Percentiles rank a stretch among this genome's conserved stretches.
phyloP scores from a whole-genome alignment of 163 green algal genomes.

The Scenedesmus sp. region DNA sequence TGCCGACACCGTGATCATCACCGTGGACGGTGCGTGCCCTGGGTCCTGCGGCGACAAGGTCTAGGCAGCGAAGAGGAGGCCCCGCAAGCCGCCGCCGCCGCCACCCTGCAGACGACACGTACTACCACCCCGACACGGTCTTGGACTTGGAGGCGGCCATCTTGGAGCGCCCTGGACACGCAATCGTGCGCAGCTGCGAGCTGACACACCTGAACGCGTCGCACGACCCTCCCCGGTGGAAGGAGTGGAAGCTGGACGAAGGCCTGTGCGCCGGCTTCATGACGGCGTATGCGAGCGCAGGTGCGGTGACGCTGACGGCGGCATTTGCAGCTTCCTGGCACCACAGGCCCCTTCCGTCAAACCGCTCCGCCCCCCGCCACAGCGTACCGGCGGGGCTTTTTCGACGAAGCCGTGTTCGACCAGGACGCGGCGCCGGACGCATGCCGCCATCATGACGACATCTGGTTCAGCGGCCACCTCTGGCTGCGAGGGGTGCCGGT shows the following conservation, averaged over 20 bases:
- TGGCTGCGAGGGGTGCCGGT: slow-evolving; percentile 1
- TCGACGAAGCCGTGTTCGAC: neutral
- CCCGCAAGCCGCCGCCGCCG: neutral
- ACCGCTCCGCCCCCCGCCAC: too few relatives aligned
- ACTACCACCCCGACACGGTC: neutral
- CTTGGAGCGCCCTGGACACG: neutral
- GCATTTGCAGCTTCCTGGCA: too few relatives aligned
- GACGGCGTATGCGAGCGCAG: neutral
- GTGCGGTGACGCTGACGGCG: too few relatives aligned
- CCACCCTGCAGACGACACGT: neutral
- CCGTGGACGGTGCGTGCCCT: neutral
- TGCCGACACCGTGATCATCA: slow-evolving; percentile 13
- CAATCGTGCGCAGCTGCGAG: neutral
- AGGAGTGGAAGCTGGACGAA: neutral
- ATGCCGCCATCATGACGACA: neutral
- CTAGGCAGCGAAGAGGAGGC: neutral
- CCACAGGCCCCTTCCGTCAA: too few relatives aligned
- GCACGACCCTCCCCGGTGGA: neutral
- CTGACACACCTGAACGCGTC: neutral
- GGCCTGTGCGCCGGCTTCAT: neutral
- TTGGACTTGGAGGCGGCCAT: neutral
- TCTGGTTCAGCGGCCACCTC: slow-evolving; percentile 2
- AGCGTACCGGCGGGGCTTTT: slow-evolving; percentile 12
- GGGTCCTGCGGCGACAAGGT: neutral
- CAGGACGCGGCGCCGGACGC: neutral